Base-by-base conservation (phyloP, 805 yeast genomes). In the Debaryomyces castellii region DNA sequence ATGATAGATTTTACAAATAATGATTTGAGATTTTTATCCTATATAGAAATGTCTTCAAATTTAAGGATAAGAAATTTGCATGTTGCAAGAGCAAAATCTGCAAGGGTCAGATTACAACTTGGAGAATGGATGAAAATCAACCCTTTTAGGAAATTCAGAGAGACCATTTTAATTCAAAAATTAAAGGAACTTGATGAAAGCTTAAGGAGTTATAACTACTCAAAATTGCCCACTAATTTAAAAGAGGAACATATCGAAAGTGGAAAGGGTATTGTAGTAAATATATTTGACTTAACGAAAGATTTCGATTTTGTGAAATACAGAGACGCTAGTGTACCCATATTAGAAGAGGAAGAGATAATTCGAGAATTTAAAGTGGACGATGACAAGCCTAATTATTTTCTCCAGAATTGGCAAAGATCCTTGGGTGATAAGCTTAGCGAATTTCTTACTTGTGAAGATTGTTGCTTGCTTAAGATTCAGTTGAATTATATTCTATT, bases 401-500 rank as follows among this genome's bases (percentile, higher is more conserved):
- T 63, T 37, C 35, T 58, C 9, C 62, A 55, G 18, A 61, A 58
- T 24, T 69, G 73, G 73, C 67, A 66, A n/a, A 48, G 54, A 20
- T 54, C 59, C 16, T 32, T 54, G 21, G 52, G 64, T 23, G 59
- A 59, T 30, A 51, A 56, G 22, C 53, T 68, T 14, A 46, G 60
- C 18, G 60, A 60, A 8, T 54, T 50, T 30, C 43, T 65, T 5
- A 54, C 64, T 1, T 59, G 63, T 35, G 52, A 54, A 11, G 59
- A 53, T 16, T 47, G 59, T n/a, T 60, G 70, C 33, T 57, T 72
- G 36, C 50, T 63, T 22, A 69, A 69, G 41, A 46, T 72, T 16
- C 74, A 69, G 38, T 57, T 69, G 46, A 70, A 72, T 47, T 72
- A 60, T 45, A 57, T 66, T 9, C 53, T 71, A 33, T 70, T 70